Conservation (phyloP, 164 flowering plant genomes). For the Malania oleifera region DNA sequence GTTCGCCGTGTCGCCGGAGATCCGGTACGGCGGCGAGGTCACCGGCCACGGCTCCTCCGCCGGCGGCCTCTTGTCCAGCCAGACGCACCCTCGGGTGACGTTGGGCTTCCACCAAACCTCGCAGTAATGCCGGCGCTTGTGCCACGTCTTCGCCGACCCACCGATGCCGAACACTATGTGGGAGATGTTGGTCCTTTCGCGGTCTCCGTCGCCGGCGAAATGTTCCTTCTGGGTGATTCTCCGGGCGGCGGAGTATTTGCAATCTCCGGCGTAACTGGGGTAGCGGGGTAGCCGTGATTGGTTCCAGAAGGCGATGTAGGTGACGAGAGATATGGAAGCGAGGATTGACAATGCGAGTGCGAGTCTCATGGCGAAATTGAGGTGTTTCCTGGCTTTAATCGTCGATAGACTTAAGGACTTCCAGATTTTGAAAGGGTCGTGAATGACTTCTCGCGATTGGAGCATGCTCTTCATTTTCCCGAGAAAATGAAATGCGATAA, state of each 20-base stretch:
- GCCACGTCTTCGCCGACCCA: constrained; percentile 46
- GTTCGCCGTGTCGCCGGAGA: constrained; percentile 48
- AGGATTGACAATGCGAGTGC: constrained; percentile 16
- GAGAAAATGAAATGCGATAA: too few relatives aligned
- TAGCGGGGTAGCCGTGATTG: constrained; percentile 8
- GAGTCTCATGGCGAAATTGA: constrained; percentile 7
- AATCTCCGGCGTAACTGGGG: constrained; percentile 1
- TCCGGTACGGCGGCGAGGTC: constrained; percentile 32
- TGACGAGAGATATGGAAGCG: constrained; percentile 20
- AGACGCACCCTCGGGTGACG: constrained; percentile 48
- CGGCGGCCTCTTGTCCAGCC: constrained; percentile 46
- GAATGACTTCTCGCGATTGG: not conserved
- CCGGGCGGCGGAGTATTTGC: not conserved
- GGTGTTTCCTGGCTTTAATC: constrained; percentile 1
- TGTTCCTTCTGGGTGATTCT: not conserved
- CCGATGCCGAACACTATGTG: constrained; percentile 58
- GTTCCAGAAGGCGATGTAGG: constrained; percentile 17
- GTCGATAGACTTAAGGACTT: constrained; percentile 8
- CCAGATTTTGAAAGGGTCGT: constrained; percentile 15
- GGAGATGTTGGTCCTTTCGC: constrained; percentile 23
- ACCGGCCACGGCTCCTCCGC: constrained; percentile 26
- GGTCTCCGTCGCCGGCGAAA: not conserved
- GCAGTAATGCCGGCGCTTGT: constrained; percentile 32
- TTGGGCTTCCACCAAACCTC: constrained; percentile 55
- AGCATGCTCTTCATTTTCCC: not conserved